Evolutionary conservation across 495 filamentous ascomycete genomes (phyloP).

Genomic region (Aspergillus biplanus): DNA sequence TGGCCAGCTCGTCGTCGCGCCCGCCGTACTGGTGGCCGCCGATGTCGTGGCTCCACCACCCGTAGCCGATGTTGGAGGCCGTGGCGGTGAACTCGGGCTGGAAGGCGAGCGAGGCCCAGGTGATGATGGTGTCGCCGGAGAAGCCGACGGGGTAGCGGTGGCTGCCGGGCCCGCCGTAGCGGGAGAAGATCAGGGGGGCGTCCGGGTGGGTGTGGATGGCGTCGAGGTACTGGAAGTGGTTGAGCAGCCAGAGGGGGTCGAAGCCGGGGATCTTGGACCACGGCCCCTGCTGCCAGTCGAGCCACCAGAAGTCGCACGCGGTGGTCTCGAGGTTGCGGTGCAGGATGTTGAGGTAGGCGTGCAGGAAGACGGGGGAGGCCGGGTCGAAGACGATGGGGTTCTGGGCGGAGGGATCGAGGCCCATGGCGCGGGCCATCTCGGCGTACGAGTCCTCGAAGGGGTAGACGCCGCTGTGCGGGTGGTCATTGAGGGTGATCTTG

Average conservation of each 20-base stretch:
- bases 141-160: slow-evolving; percentile 66
- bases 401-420: slow-evolving; percentile 45
- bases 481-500: slow-evolving; percentile 58
- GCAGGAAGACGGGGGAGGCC: slow-evolving; percentile 52
- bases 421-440: slow-evolving; percentile 51
- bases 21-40: slow-evolving; percentile 58
- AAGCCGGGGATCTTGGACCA: slow-evolving; percentile 55
- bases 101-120: slow-evolving; percentile 60
- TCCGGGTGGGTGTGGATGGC: slow-evolving; percentile 34
- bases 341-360: slow-evolving; percentile 61
- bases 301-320: slow-evolving; percentile 63
- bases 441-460: slow-evolving; percentile 55
- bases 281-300: slow-evolving; percentile 66
- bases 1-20: slow-evolving; percentile 55
- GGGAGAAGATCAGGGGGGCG: slow-evolving; percentile 48
- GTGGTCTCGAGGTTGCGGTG: slow-evolving; percentile 52
- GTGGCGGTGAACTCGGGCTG: slow-evolving; percentile 67
- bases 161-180: slow-evolving; percentile 60
- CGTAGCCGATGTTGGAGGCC: slow-evolving; percentile 65
- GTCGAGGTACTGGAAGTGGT: slow-evolving; percentile 63
- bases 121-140: slow-evolving; percentile 59
- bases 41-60: slow-evolving; percentile 69
- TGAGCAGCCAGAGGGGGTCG: slow-evolving; percentile 65
- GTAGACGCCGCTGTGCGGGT: slow-evolving; percentile 58
- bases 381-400: slow-evolving; percentile 59